A percentile compares a stretch with the other conserved stretches of the same genome.
Conservation (phyloP, 306 rosid species). For the Casuarina glauca region DNA sequence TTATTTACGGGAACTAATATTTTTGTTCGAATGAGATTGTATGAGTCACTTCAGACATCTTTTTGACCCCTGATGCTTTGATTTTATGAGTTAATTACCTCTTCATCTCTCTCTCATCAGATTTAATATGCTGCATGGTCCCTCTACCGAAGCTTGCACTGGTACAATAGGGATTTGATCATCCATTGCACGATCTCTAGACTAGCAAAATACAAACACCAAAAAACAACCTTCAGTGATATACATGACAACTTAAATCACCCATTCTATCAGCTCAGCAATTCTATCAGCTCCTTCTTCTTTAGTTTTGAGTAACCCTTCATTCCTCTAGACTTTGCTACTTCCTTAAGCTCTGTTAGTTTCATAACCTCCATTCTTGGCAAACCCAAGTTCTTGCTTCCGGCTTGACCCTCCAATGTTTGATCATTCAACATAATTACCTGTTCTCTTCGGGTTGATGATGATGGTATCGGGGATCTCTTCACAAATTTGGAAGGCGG, state of each 20-base stretch:
- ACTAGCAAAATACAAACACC: background rate
- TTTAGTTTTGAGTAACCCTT: conserved; percentile 64
- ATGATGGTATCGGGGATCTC: conserved; percentile 59
- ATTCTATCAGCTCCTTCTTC: conserved; percentile 48
- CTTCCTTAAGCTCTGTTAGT: conserved; percentile 49
- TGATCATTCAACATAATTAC: conserved; percentile 12
- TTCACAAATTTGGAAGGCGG: conserved; percentile 52
- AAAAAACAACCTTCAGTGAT: background rate
- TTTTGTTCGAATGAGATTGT: background rate
- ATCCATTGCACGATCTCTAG: background rate
- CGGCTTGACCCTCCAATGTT: conserved; percentile 7
- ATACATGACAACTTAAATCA: background rate
- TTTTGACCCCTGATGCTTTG: background rate
- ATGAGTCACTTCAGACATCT: conserved; percentile 1
- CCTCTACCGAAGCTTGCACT: too few relatives aligned
- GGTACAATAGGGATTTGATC: too few relatives aligned
- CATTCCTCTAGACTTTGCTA: conserved; percentile 58
- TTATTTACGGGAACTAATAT: background rate
- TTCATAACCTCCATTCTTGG: conserved; percentile 46
- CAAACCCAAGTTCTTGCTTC: conserved; percentile 25
- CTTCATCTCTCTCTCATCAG: background rate
- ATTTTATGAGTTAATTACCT: background rate
- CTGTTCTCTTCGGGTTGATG: conserved; percentile 21
- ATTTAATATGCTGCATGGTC: background rate
- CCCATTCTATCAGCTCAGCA: conserved; percentile 16